phyloP scores from a whole-genome alignment of 2,329 filamentous ascomycete genomes.

The Aureobasidium sp. region DNA sequence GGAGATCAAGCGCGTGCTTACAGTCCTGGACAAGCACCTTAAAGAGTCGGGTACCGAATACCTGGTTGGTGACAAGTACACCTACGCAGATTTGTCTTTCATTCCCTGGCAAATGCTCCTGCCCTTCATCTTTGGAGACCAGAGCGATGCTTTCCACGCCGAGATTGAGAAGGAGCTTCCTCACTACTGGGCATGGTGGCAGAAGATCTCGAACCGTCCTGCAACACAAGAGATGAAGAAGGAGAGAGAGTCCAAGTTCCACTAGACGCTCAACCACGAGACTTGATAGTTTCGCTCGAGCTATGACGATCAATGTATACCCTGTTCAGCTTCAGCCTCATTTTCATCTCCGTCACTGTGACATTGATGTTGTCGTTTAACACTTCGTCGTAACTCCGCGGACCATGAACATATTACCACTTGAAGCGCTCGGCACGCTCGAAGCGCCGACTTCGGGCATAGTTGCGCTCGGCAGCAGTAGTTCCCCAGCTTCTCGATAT shows the following conservation, averaged over 20 bases:
- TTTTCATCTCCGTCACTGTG: not conserved
- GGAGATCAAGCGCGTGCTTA: conserved; percentile 41
- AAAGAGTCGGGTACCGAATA: conserved; percentile 27
- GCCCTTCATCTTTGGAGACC: conserved; percentile 16
- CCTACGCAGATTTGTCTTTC: conserved; percentile 37
- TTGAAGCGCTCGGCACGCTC: no score
- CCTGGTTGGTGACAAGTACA: conserved; percentile 39
- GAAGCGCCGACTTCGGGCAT: not conserved
- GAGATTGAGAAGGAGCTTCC: conserved; percentile 19
- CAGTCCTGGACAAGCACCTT: conserved; percentile 40
- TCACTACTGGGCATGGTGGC: conserved; percentile 17
- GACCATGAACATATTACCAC: not conserved
- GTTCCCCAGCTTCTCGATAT: not conserved
- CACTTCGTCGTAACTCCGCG: not conserved
- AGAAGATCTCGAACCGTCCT: conserved; percentile 16
- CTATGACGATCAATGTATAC: not conserved
- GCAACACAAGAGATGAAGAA: conserved; percentile 21
- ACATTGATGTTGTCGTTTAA: no score
- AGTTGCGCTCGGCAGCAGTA: not conserved
- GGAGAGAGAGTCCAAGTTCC: conserved; percentile 18
- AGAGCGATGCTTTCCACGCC: conserved; percentile 14
- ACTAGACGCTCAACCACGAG: not conserved
- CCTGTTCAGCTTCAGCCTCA: not conserved
- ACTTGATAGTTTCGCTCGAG: not conserved
- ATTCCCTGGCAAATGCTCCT: conserved; percentile 27